phyloP scores from a whole-genome alignment of 2,329 filamentous ascomycete species.

The Fusarium irregulare region DNA sequence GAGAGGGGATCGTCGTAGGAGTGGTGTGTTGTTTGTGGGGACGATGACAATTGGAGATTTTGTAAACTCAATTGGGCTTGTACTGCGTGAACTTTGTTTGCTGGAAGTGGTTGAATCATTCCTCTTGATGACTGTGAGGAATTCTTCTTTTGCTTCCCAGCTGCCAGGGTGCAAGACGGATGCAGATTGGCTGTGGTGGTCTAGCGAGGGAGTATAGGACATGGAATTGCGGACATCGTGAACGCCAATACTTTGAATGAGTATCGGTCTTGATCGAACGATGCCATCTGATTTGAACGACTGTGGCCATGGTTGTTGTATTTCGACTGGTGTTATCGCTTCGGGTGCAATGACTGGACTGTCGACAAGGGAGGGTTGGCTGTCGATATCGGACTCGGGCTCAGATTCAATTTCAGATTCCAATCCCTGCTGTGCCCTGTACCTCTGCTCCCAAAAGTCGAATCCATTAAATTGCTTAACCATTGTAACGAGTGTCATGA shows the following conservation, averaged over 20 bases:
- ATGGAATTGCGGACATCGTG: constrained; percentile 19
- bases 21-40: neutral
- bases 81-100: neutral
- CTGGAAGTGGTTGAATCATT: neutral
- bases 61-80: neutral
- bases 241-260: constrained; percentile 1
- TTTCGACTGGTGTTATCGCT: neutral
- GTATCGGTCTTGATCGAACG: neutral
- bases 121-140: constrained; percentile 5
- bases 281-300: neutral
- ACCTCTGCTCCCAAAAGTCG: constrained; percentile 26
- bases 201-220: constrained; percentile 6
- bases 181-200: constrained; percentile 19
- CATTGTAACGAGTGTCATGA: neutral
- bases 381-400: neutral
- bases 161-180: neutral
- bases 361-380: constrained; percentile 2
- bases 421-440: neutral
- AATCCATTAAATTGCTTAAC: constrained; percentile 18
- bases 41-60: neutral
- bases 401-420: neutral
- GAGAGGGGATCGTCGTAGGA: neutral
- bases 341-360: neutral
- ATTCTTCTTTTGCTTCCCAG: constrained; percentile 8
- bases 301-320: neutral